Evolutionary conservation across 1,284 basidiomycete species (phyloP).

Genomic region (Trametes versicolor): DNA sequence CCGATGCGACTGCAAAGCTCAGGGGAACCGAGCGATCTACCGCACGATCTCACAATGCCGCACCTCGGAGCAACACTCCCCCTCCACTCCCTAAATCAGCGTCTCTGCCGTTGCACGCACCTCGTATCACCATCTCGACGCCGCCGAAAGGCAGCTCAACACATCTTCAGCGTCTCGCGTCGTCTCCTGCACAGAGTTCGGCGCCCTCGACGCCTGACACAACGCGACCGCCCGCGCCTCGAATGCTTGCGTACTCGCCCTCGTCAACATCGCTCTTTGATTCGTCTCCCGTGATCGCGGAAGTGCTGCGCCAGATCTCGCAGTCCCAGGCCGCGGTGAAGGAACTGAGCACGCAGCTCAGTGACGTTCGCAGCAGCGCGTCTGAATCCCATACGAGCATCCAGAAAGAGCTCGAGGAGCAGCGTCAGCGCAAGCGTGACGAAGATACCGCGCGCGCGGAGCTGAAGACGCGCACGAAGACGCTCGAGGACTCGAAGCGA

Average conservation of each 20-base stretch:
- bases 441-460: constrained; percentile 86
- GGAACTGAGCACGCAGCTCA: constrained; percentile 83
- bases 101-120: constrained; percentile 76
- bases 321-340: constrained; percentile 71
- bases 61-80: constrained; percentile 70
- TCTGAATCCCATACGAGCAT: constrained; percentile 72
- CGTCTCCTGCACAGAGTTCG: constrained; percentile 35
- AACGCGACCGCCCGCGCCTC: constrained; percentile 30
- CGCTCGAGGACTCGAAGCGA: constrained; percentile 88
- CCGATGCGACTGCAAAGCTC: constrained; percentile 59
- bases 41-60: constrained; percentile 46
- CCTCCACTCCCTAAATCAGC: constrained; percentile 86
- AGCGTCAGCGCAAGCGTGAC: constrained; percentile 81
- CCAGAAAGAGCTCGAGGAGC: constrained; percentile 77
- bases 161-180: constrained; percentile 31
- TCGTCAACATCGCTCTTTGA: constrained; percentile 56
- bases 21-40: constrained; percentile 67
- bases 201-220: constrained; percentile 34
- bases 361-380: constrained; percentile 71
- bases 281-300: constrained; percentile 76
- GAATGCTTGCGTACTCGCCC: constrained; percentile 32
- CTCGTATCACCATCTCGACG: constrained; percentile 49
- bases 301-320: constrained; percentile 82
- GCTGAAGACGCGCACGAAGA: constrained; percentile 83
- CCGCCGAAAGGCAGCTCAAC: constrained; percentile 38